phyloP scores from a whole-genome alignment of 257 asterid genomes.

The Capsicum chinense region DNA sequence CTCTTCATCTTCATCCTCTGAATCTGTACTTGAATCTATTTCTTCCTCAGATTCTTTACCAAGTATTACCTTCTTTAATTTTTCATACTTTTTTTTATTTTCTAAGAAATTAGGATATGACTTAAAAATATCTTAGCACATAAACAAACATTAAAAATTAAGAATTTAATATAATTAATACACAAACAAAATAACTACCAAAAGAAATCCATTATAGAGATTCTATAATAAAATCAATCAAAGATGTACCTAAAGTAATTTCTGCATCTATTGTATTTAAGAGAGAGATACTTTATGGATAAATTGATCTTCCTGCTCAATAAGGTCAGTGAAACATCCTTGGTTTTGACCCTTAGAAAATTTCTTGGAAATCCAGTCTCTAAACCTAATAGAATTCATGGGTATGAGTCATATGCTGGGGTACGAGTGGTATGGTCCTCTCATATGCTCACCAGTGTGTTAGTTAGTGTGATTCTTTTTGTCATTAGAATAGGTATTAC shows the following conservation, averaged over 20 bases:
- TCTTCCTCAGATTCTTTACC: constrained; percentile 91
- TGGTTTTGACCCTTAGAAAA: no score
- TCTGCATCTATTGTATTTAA: no score
- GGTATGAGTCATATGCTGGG: no score
- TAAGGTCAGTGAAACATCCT: no score
- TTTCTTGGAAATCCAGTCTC: no score
- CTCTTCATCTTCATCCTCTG: constrained; percentile 75
- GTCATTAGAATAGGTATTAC: no score
- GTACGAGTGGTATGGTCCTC: no score
- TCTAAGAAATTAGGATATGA: constrained; percentile 77
- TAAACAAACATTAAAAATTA: background rate
- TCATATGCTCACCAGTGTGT: no score
- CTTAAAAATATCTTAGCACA: constrained; percentile 67
- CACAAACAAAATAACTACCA: constrained; percentile 20
- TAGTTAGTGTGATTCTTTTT: no score
- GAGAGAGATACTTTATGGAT: no score
- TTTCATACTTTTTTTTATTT: constrained; percentile 69
- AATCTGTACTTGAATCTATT: constrained; percentile 57
- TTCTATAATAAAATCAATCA: background rate
- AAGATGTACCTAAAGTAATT: constrained; percentile 62
- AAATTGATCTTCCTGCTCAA: no score
- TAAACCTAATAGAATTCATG: no score
- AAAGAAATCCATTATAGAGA: background rate
- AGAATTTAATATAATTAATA: constrained; percentile 15
- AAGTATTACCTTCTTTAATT: constrained; percentile 68